Base-by-base conservation (phyloP, 2,329 filamentous ascomycete genomes). In the Alternaria ethzedia region DNA sequence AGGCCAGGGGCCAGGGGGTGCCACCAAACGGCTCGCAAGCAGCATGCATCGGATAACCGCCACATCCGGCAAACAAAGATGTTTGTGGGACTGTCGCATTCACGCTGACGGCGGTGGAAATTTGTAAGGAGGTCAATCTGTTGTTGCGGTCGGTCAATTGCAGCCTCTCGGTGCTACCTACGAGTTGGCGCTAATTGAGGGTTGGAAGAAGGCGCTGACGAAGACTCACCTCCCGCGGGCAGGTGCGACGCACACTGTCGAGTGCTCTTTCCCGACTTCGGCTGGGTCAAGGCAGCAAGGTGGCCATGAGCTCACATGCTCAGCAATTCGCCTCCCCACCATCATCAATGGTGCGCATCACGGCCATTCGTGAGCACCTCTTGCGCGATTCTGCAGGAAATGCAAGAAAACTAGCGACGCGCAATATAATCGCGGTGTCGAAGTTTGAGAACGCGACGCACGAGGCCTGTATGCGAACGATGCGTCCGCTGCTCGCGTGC, bases 241-340 rank as follows among this genome's bases (percentile, higher is more conserved):
- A 57, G 46, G 59, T 30, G 47, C n/a, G 25, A 51, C 26, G 45
- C 55, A 47, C n/a, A 17, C 11, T 9, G 50, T 36, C 20, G 54
- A 49, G 17, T 55, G 46, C 60, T 58, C 56, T 56, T 64, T 66
- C 72, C 71, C 54, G 63, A 65, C 57, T 65, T 63, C 59, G 67
- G 65, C 54, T 65, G 55, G 57, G 54, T 58, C 71, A 67, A 75
- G 73, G 73, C 73, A 74, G 52, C 73, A 70, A 67, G 61, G 69
- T 57, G 54, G 66, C 54, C 44, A n/a, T 6, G 25, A 23, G 66
- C 64, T 64, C 70, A 68, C 66, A 67, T 64, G 66, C 59, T 41
- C 63, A 56, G 57, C 59, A 43, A 41, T 49, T 59, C 54, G 57
- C 59, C 55, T 61, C 59, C 26, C 49, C 30, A 5, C 49, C 49